phyloP scores from a whole-genome alignment of 306 rosid species.

The Ceratonia siliqua region DNA sequence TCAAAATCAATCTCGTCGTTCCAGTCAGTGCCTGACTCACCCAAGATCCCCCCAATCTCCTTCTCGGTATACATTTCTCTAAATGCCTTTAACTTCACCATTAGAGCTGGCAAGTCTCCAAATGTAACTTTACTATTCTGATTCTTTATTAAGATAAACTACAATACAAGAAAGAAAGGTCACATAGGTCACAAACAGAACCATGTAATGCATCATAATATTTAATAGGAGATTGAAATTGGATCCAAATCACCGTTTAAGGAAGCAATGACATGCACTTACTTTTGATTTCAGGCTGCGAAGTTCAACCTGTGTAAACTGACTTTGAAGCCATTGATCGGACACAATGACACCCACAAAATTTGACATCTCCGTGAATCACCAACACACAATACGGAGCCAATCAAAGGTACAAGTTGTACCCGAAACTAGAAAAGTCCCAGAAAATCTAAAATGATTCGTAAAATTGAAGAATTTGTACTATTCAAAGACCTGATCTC shows the following conservation, averaged over 20 bases:
- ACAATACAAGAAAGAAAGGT: constrained; percentile 31
- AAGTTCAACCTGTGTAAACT: constrained; percentile 95
- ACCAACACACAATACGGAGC: constrained; percentile 17
- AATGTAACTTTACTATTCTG: constrained; percentile 71
- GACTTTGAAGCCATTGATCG: constrained; percentile 92
- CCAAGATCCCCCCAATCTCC: constrained; percentile 66
- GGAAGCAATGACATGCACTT: constrained; percentile 34
- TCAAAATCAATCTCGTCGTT: constrained; percentile 80
- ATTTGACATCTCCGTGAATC: constrained; percentile 65
- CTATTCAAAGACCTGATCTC: constrained; percentile 24
- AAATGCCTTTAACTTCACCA: constrained; percentile 71
- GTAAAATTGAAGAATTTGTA: background rate
- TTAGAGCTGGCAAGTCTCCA: constrained; percentile 67
- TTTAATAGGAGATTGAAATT: constrained; percentile 1
- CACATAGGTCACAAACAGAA: constrained; percentile 14
- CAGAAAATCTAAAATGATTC: background rate
- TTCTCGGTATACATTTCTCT: constrained; percentile 58
- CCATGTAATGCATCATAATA: constrained; percentile 16
- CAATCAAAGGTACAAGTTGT: constrained; percentile 24
- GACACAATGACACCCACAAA: constrained; percentile 81
- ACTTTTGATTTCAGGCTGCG: constrained; percentile 83
- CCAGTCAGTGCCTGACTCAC: constrained; percentile 60
- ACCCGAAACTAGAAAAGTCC: constrained; percentile 23
- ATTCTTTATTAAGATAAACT: constrained; percentile 66
- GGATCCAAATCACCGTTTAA: constrained; percentile 1